These are phyloP conservation scores for Calamus simplicifolius DNA, from an alignment of 176 grass and related monocot genomes.

Conservation along the genomic window DNA sequence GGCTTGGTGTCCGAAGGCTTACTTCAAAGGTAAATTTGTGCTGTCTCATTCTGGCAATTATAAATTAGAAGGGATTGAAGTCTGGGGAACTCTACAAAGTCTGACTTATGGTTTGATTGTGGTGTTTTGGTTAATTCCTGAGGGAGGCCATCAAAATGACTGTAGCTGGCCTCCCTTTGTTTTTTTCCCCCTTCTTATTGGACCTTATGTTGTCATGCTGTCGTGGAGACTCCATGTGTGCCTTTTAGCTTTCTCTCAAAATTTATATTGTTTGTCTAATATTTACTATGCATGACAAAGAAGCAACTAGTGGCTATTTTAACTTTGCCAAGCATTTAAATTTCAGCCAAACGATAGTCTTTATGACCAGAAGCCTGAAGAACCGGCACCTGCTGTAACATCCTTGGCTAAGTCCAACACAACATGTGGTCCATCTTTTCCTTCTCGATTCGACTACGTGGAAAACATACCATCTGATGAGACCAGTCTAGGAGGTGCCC, in stretches of 20 bases:
- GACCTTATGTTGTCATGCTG: too few relatives aligned
- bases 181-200: too few relatives aligned
- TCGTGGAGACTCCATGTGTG: too few relatives aligned
- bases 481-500: slow-evolving; percentile 30
- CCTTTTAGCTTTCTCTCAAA: not conserved
- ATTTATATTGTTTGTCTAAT: not conserved
- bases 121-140: too few relatives aligned
- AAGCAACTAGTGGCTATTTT: not conserved
- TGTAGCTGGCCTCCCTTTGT: too few relatives aligned
- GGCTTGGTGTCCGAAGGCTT: slow-evolving; percentile 74
- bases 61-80: too few relatives aligned
- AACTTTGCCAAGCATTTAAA: slow-evolving; percentile 2
- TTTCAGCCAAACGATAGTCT: slow-evolving; percentile 65
- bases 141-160: too few relatives aligned
- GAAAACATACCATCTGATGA: slow-evolving; percentile 35
- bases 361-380: slow-evolving; percentile 90
- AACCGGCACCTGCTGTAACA: slow-evolving; percentile 41
- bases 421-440: slow-evolving; percentile 31
- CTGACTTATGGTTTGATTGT: too few relatives aligned
- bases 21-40: slow-evolving; percentile 49
- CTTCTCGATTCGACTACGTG: slow-evolving; percentile 70
- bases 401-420: slow-evolving; percentile 23
- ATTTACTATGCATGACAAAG: too few relatives aligned
- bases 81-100: too few relatives aligned
- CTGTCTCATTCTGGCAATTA: not conserved